These are phyloP conservation scores for Cucurbitaria berberidis DNA, from an alignment of 2,329 filamentous ascomycete genomes.

Conservation along the genomic window DNA sequence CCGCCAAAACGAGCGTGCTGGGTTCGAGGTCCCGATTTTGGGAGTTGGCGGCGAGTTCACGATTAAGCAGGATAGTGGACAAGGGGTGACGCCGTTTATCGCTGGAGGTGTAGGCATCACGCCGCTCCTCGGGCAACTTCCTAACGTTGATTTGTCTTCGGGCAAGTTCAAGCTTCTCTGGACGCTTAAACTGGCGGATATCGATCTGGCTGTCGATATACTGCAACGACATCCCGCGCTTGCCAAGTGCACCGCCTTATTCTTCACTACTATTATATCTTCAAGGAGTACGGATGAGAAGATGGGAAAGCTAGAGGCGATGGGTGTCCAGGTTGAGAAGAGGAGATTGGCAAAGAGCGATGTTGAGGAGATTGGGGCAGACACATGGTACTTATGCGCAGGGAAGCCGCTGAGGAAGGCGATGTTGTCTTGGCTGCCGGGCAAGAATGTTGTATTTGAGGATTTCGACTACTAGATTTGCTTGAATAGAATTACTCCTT, in stretches of 20 bases:
- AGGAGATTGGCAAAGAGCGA: constrained; percentile 59
- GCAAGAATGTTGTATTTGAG: constrained; percentile 56
- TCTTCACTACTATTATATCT: constrained; percentile 62
- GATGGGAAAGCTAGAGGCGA: constrained; percentile 38
- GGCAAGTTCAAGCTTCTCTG: constrained; percentile 66
- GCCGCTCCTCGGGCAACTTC: constrained; percentile 73
- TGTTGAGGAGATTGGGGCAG: constrained; percentile 39
- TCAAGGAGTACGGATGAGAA: constrained; percentile 32
- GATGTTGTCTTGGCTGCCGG: constrained; percentile 57
- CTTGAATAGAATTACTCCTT: too few relatives aligned
- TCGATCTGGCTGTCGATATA: constrained; percentile 66
- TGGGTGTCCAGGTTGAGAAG: constrained; percentile 45
- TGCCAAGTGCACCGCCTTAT: constrained; percentile 62
- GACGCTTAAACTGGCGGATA: constrained; percentile 68
- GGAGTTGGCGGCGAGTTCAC: constrained; percentile 75
- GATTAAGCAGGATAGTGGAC: constrained; percentile 47
- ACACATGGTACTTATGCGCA: constrained; percentile 67
- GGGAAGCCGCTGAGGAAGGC: constrained; percentile 57
- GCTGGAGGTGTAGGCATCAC: constrained; percentile 86
- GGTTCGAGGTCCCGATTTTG: constrained; percentile 69
- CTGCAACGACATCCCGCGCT: constrained; percentile 62
- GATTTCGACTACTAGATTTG: constrained; percentile 55
- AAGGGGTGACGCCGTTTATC: constrained; percentile 63
- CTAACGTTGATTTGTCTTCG: constrained; percentile 22
- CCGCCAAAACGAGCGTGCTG: constrained; percentile 58